Conservation (phyloP, 2,329 filamentous ascomycete genomes). For the Fusarium coffeatum region DNA sequence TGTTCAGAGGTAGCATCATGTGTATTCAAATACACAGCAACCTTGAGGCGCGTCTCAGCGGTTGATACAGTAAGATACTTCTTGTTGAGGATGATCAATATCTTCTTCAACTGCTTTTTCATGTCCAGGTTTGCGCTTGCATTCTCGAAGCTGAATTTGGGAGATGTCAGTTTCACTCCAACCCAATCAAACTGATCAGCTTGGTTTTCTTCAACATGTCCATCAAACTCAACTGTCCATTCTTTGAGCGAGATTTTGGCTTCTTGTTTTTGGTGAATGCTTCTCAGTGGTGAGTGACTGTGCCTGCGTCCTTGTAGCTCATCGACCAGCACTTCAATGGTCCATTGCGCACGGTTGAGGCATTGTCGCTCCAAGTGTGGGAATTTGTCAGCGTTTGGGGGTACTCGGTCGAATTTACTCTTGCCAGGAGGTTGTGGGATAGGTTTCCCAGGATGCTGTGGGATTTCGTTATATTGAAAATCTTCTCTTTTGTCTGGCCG, state of each 20-base stretch:
- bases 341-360: slow-evolving; percentile 13
- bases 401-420: neutral
- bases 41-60: slow-evolving; percentile 18
- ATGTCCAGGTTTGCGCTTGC: neutral
- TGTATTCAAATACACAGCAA: neutral
- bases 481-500: neutral
- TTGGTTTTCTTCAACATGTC: slow-evolving; percentile 15
- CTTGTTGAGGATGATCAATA: slow-evolving; percentile 12
- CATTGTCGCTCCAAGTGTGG: neutral
- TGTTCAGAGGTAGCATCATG: neutral
- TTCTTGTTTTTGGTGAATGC: neutral
- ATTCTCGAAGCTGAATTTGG: neutral
- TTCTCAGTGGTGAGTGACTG: neutral
- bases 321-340: slow-evolving; percentile 4
- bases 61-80: slow-evolving; percentile 21
- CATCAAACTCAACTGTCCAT: slow-evolving; percentile 23
- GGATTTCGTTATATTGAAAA: neutral
- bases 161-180: slow-evolving; percentile 30
- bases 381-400: neutral
- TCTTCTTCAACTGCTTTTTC: neutral
- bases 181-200: slow-evolving; percentile 26
- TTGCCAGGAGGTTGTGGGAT: neutral
- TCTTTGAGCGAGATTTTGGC: neutral
- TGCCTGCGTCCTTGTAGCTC: neutral
- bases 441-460: neutral